Evolutionary conservation across 331 rosid genomes (phyloP).

Genomic region (Pyrus hybrid): DNA sequence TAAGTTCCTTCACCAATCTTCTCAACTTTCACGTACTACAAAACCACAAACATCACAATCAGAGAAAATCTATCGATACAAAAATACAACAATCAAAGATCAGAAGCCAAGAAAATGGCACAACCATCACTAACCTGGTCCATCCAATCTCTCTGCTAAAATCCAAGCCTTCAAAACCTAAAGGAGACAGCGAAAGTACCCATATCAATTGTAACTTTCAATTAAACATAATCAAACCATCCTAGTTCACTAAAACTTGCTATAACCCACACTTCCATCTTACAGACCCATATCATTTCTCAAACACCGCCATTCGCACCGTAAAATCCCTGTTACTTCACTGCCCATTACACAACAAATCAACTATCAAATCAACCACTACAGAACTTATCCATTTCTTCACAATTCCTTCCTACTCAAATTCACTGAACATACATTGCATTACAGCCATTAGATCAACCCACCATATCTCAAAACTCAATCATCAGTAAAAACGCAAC

Average conservation of each 20-base stretch:
- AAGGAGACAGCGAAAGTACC: neutral
- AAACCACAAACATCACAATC: conserved; percentile 11
- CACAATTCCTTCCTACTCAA: neutral
- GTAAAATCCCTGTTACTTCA: neutral
- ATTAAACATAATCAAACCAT: neutral
- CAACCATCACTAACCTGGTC: conserved; percentile 15
- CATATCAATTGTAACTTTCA: neutral
- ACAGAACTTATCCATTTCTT: neutral
- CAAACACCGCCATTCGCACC: neutral
- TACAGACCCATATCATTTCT: neutral
- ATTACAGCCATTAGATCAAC: neutral
- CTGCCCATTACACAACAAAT: neutral
- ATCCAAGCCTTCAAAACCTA: neutral
- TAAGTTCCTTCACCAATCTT: conserved; percentile 98
- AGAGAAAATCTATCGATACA: neutral
- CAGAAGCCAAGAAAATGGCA: neutral
- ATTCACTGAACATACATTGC: neutral
- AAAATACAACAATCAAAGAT: neutral
- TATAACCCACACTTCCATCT: neutral
- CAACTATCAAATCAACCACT: neutral
- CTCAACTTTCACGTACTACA: conserved; percentile 92
- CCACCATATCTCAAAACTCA: neutral
- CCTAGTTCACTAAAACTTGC: neutral
- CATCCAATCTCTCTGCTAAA: neutral
- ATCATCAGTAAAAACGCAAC: neutral